Evolutionary conservation across 352 stramenopile genomes (phyloP), one percentile per base, ranked within the genome.

Genomic region (Phytophthora europaea): DNA sequence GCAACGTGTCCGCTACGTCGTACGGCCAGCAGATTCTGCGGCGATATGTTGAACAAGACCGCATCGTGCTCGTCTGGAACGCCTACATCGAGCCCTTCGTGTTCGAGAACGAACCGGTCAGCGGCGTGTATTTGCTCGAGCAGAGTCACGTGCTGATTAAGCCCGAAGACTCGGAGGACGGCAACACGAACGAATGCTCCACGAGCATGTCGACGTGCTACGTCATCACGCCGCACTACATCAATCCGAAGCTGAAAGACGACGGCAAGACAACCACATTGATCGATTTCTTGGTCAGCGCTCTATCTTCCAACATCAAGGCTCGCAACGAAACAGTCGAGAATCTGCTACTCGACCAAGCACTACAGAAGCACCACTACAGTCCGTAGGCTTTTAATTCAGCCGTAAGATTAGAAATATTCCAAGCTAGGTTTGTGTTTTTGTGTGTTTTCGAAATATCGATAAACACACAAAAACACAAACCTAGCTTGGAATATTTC

Each of bases 71-170:
- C 51, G 81, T 89, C 26, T 92, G 83, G 83, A 80, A 73, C 31
- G 73, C 80, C 13, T 80, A 79, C 67, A 81, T 89, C 55, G 72
- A 91, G 43, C 83, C 85, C 6, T 67, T 87, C 45, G 76, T 83
- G 65, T 90, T 91, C 72, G 66, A 75, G 16, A 68, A 79, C 33
- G 67, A 87, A 50, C 75, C 68, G 0, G 63, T 89, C 8, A 65
- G 73, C 8, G 81, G 79, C 4, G 64, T 84, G 22, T 79, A 76
- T 50, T 81, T 90, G n/a, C 66, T 76, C 0, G 81, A 92, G 51
- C 77, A 85, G 23, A 82, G 83, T 28, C 88, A 89, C 66, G 81
- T 92, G 50, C 65, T 92, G 23, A 72, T 91, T 31, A 81, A 83
- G 57, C 80, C 69, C 43, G 61, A 61, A 64, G 28, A 78, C 23